Conservation (phyloP, 75 land plant species). For the Cupressus sempervirens region DNA sequence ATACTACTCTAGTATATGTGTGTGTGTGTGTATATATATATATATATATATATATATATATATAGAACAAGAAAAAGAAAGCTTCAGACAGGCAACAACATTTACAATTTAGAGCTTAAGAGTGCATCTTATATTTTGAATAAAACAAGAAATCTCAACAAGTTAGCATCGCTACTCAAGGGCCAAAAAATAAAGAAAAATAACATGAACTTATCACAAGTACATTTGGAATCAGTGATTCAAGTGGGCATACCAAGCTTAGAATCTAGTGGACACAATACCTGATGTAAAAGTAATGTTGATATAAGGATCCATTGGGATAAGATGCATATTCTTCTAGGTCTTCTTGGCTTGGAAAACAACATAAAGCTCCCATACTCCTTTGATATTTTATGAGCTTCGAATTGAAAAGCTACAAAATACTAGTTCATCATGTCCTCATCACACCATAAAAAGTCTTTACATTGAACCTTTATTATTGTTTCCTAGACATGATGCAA, state of each 20-base stretch:
- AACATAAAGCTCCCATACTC: slow-evolving; percentile 81
- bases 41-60: too few species aligned
- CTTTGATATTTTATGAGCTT: too few species aligned
- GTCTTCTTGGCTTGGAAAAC: slow-evolving; percentile 57
- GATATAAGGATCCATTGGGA: slow-evolving; percentile 46
- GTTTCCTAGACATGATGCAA: neutral
- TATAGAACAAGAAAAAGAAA: neutral
- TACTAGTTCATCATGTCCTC: neutral
- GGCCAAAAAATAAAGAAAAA: neutral
- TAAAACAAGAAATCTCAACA: neutral
- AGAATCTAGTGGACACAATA: slow-evolving; percentile 49
- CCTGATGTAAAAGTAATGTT: slow-evolving; percentile 49
- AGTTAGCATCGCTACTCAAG: neutral
- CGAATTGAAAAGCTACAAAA: neutral
- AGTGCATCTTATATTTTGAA: neutral
- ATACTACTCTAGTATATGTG: too few species aligned
- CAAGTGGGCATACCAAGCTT: slow-evolving; percentile 48
- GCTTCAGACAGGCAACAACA: neutral
- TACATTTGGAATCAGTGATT: too few species aligned
- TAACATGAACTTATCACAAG: too few species aligned
- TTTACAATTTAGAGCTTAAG: neutral
- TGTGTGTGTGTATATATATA: too few species aligned
- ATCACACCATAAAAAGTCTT: neutral
- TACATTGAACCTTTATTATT: neutral
- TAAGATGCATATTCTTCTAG: slow-evolving; percentile 49